Evolutionary conservation across 306 rosid genomes (phyloP).

Genomic region (Cicer bijugum): DNA sequence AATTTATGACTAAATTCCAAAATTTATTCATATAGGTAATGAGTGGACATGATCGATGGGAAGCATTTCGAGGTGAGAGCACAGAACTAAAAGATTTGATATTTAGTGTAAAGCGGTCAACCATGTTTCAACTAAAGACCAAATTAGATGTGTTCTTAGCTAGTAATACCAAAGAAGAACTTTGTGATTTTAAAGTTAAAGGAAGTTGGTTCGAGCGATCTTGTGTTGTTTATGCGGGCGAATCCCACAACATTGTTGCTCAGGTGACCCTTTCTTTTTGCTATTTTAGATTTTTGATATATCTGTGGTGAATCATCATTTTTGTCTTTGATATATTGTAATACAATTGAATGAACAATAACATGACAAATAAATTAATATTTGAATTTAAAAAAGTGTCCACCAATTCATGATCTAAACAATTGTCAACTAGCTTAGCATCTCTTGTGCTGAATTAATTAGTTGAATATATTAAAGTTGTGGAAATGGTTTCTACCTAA

Average conservation of each 20-base stretch:
- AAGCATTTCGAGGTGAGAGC: slow-evolving; percentile 45
- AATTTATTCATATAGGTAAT: slow-evolving; percentile 29
- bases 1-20: not conserved
- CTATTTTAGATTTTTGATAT: not conserved
- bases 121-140: slow-evolving; percentile 55
- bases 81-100: slow-evolving; percentile 39
- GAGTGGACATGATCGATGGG: slow-evolving; percentile 50
- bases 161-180: slow-evolving; percentile 51
- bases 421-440: too few relatives aligned
- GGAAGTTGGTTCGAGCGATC: slow-evolving; percentile 64
- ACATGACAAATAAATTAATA: too few relatives aligned
- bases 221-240: slow-evolving; percentile 59
- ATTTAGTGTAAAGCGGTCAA: slow-evolving; percentile 50
- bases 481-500: too few relatives aligned
- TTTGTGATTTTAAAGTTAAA: slow-evolving; percentile 58
- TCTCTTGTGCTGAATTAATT: too few relatives aligned
- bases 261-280: not conserved
- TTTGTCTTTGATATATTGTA: too few relatives aligned
- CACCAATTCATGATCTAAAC: too few relatives aligned
- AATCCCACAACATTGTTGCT: slow-evolving; percentile 43
- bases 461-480: too few relatives aligned
- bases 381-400: too few relatives aligned
- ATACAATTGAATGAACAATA: too few relatives aligned
- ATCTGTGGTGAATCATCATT: not conserved
- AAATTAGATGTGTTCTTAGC: slow-evolving; percentile 70